Conservation (phyloP, 2,329 filamentous ascomycete species). For the Colletotrichum lini region DNA sequence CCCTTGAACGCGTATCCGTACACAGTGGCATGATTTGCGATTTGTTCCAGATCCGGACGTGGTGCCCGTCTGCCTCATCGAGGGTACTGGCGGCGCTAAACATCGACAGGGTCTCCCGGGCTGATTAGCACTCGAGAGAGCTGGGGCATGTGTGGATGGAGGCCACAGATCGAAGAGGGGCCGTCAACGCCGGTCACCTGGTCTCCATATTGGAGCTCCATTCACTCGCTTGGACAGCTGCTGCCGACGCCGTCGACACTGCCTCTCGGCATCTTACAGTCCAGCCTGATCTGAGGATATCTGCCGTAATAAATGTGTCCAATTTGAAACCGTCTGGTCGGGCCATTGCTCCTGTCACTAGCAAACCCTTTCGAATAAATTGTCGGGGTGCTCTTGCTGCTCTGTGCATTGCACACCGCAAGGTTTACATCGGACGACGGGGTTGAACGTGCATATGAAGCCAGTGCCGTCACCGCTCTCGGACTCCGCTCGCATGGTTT, state of each 20-base stretch:
- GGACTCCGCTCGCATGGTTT: background rate
- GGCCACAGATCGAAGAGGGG: conserved; percentile 18
- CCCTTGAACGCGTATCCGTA: conserved; percentile 19
- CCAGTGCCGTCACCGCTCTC: conserved; percentile 9
- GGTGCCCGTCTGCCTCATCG: conserved; percentile 25
- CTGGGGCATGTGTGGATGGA: conserved; percentile 18
- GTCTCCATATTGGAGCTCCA: conserved; percentile 4
- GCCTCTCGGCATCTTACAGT: conserved; percentile 23
- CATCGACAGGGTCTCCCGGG: conserved; percentile 27
- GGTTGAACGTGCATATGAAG: background rate
- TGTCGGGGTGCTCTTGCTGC: conserved; percentile 11
- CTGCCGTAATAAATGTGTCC: conserved; percentile 36
- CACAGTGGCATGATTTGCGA: conserved; percentile 26
- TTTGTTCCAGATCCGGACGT: background rate
- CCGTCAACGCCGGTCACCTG: conserved; percentile 24
- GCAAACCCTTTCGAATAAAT: background rate
- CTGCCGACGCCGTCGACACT: conserved; percentile 17
- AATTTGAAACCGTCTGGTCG: conserved; percentile 28
- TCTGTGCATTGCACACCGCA: conserved; percentile 14
- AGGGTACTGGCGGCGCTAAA: conserved; percentile 17
- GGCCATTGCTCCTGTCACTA: conserved; percentile 2
- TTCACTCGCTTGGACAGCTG: conserved; percentile 2
- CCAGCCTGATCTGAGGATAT: conserved; percentile 15
- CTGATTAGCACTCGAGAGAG: conserved; percentile 14
- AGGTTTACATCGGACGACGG: conserved; percentile 11